Evolutionary conservation across 1,284 basidiomycete species (phyloP).

Genomic region (Exsudoporus floridanus): DNA sequence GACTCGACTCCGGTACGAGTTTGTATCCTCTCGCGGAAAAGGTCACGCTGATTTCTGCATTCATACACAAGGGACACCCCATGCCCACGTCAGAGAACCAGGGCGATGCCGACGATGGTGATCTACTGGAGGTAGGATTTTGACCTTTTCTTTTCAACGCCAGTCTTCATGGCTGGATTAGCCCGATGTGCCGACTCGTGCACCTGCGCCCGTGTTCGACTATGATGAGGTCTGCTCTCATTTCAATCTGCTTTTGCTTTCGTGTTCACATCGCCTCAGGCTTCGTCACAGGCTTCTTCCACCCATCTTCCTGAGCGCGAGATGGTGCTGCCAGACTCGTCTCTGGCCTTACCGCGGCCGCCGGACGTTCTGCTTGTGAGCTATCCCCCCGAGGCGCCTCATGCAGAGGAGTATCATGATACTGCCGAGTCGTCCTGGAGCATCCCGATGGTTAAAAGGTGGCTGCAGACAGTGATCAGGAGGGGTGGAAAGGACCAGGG

Average conservation of each 20-base stretch:
- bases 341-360: too few species aligned
- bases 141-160: neutral
- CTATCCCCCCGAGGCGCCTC: neutral
- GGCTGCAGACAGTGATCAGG: neutral
- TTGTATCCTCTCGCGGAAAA: neutral
- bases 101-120: neutral
- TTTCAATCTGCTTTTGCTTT: neutral
- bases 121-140: neutral
- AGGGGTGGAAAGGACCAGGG: neutral
- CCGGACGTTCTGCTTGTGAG: neutral
- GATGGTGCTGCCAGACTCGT: too few species aligned
- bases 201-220: neutral
- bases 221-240: neutral
- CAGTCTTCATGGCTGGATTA: neutral
- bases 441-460: neutral
- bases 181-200: neutral
- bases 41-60: neutral
- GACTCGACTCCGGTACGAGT: neutral
- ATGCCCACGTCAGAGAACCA: neutral
- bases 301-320: neutral
- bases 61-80: neutral
- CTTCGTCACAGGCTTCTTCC: neutral
- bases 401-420: neutral
- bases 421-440: neutral
- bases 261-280: neutral